A percentile compares a stretch with the other conserved stretches of the same genome.
These are phyloP conservation scores for Cutaneotrichosporon daszewskae DNA, from an alignment of 1,284 basidiomycete species.

Conservation along the genomic window DNA sequence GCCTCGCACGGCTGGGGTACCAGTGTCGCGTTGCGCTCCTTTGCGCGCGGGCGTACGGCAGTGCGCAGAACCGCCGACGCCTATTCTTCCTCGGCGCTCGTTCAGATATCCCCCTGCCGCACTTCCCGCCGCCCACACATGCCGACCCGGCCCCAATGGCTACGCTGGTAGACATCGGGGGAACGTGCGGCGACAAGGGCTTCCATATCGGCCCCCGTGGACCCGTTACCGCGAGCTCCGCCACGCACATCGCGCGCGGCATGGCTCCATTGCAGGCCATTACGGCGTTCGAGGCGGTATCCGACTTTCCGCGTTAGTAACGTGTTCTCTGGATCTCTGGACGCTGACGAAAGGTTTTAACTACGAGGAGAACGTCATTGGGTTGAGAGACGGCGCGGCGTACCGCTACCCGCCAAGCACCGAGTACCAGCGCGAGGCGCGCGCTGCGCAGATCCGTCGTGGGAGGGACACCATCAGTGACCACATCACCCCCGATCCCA, in stretches of 20 bases:
- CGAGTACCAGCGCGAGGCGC: constrained; percentile 14
- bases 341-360: background rate
- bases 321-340: background rate
- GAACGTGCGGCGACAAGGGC: too few species aligned
- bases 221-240: too few species aligned
- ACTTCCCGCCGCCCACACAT: constrained; percentile 27
- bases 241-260: too few species aligned
- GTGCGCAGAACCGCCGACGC: constrained; percentile 27
- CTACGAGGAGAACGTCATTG: constrained; percentile 2
- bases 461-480: background rate
- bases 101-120: constrained; percentile 22
- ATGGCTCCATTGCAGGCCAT: constrained; percentile 19
- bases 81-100: constrained; percentile 27
- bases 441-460: too few species aligned
- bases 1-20: constrained; percentile 20
- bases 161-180: constrained; percentile 14
- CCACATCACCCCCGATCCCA: constrained; percentile 16
- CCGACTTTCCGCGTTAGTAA: constrained; percentile 27
- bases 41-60: constrained; percentile 24
- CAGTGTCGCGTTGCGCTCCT: constrained; percentile 27
- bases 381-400: constrained; percentile 1
- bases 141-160: constrained; percentile 14
- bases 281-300: constrained; percentile 23
- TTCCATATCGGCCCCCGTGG: too few species aligned
- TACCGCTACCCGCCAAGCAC: constrained; percentile 12